Percentiles rank a stretch among this genome's conserved stretches.
Conservation (phyloP, 345 rosid species). For the Arabis alpina region DNA sequence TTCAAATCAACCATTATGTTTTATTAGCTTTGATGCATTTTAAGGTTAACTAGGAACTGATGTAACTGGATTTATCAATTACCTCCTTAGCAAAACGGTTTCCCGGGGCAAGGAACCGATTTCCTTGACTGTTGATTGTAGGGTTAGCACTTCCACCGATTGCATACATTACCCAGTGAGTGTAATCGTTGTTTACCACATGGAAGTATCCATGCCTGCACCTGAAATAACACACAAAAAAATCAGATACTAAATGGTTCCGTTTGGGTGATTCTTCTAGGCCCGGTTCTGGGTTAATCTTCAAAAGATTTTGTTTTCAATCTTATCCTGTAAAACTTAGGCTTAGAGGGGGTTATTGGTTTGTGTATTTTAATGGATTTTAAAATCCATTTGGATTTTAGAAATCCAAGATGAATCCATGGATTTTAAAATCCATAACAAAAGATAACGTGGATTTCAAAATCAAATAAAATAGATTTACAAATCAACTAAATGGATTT, state of each 20-base stretch:
- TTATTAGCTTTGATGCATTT: neutral
- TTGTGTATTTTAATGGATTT: too few species aligned
- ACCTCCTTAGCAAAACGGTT: slow-evolving; percentile 70
- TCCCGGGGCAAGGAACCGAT: slow-evolving; percentile 80
- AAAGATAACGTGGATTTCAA: too few species aligned
- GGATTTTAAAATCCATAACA: too few species aligned
- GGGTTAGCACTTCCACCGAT: slow-evolving; percentile 97
- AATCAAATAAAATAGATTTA: too few species aligned
- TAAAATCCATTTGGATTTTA: too few species aligned
- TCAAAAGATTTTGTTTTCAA: too few species aligned
- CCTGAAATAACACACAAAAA: slow-evolving; percentile 49
- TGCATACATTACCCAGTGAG: slow-evolving; percentile 98
- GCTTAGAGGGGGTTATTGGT: too few species aligned
- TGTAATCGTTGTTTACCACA: slow-evolving; percentile 93
- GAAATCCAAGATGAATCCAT: too few species aligned
- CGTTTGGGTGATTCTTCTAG: too few species aligned
- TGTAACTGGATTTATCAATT: neutral
- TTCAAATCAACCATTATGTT: neutral
- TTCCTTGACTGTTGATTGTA: slow-evolving; percentile 96
- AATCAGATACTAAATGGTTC: neutral
- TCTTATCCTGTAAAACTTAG: too few species aligned
- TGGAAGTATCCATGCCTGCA: slow-evolving; percentile 97
- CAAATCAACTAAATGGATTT: too few species aligned
- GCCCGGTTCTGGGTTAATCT: too few species aligned
- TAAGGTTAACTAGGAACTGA: neutral